phyloP scores from a whole-genome alignment of 257 asterid genomes.

The Coffea eugenioides region DNA sequence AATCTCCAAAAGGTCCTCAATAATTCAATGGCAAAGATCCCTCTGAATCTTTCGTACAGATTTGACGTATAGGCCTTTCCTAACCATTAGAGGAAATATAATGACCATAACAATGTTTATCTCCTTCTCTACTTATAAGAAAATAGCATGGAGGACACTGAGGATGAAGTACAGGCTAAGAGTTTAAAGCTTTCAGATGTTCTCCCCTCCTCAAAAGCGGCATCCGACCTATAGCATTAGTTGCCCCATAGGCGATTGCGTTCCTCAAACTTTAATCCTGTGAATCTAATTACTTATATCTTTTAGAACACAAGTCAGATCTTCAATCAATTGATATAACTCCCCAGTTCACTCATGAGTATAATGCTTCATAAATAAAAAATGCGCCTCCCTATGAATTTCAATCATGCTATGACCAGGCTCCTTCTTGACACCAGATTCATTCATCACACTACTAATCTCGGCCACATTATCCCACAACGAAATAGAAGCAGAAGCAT shows the following conservation, averaged over 20 bases:
- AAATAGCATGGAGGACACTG: neutral
- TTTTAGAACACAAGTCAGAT: no score
- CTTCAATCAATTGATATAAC: no score
- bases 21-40: neutral
- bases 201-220: neutral
- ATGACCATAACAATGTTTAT: neutral
- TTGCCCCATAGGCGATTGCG: neutral
- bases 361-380: conserved; percentile 85
- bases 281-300: conserved; percentile 5
- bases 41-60: neutral
- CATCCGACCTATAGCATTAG: conserved; percentile 1
- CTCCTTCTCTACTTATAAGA: neutral
- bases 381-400: conserved; percentile 63
- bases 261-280: conserved; percentile 9
- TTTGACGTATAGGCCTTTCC: neutral
- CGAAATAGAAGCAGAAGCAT: no score
- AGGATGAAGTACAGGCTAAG: neutral
- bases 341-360: conserved; percentile 41
- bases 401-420: conserved; percentile 97
- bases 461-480: no score
- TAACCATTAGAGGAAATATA: no score
- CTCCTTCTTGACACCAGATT: conserved; percentile 40
- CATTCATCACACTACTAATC: no score
- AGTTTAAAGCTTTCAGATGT: neutral
- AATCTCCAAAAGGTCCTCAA: neutral